Evolutionary conservation across 768 basidiomycete species (phyloP).

Genomic region (Tulasnella sp.): DNA sequence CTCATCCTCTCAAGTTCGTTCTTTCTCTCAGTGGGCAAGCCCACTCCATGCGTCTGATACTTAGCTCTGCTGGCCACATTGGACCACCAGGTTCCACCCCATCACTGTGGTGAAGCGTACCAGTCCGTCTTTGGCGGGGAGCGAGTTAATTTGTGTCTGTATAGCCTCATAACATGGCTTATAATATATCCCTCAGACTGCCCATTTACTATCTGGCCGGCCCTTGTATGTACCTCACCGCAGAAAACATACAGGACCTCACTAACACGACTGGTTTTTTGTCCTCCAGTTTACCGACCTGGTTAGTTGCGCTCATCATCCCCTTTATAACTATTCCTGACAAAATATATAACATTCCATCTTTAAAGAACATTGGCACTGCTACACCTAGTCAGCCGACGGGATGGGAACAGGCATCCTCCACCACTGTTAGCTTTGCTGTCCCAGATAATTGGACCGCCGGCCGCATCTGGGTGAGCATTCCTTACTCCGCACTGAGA

Average conservation of each 20-base stretch:
- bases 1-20: too few species aligned
- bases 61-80: too few species aligned
- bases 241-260: neutral
- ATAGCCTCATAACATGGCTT: too few species aligned
- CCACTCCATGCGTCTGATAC: too few species aligned
- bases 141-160: too few species aligned
- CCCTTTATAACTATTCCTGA: neutral
- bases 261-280: neutral
- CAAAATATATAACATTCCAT: neutral
- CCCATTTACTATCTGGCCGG: slow-evolving; percentile 18
- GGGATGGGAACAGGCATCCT: slow-evolving; percentile 20
- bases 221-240: slow-evolving; percentile 4
- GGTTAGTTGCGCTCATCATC: neutral
- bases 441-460: slow-evolving; percentile 23
- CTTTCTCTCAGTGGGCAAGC: too few species aligned
- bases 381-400: slow-evolving; percentile 10
- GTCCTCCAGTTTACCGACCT: neutral
- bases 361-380: slow-evolving; percentile 8
- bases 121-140: too few species aligned
- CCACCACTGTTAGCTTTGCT: slow-evolving; percentile 11
- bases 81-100: too few species aligned
- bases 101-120: too few species aligned
- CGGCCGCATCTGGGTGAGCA: slow-evolving; percentile 20
- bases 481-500: neutral
- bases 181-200: neutral